phyloP scores from a whole-genome alignment of 805 yeast genomes.

The Cyberlindnera meyerae region DNA sequence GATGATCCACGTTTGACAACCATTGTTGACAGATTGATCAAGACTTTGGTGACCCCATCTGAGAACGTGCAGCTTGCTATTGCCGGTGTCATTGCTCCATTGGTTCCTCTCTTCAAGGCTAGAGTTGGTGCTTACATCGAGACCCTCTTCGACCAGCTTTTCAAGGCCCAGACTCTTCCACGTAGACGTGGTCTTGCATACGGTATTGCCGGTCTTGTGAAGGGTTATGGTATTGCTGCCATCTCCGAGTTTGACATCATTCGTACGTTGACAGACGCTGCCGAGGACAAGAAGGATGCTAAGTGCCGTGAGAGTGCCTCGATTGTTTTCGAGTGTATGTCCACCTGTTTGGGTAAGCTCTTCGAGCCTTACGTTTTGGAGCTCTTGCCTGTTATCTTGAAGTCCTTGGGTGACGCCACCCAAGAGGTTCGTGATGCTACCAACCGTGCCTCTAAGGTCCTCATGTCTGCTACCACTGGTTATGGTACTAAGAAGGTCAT shows the following conservation, averaged over 20 bases:
- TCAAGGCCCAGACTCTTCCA: constrained; percentile 41
- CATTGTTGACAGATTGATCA: constrained; percentile 64
- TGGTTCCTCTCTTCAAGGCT: constrained; percentile 54
- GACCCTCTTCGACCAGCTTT: constrained; percentile 52
- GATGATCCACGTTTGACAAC: constrained; percentile 60
- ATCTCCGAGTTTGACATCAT: constrained; percentile 73
- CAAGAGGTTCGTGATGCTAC: constrained; percentile 89
- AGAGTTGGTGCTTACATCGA: constrained; percentile 53
- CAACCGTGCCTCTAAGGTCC: constrained; percentile 74
- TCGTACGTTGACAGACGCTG: constrained; percentile 69
- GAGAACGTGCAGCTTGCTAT: constrained; percentile 88
- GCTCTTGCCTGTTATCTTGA: constrained; percentile 73
- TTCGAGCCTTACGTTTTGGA: constrained; percentile 96
- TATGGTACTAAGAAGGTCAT: constrained; percentile 88
- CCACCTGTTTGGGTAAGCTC: constrained; percentile 64
- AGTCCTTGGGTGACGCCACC: constrained; percentile 77
- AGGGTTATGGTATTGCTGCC: constrained; percentile 82
- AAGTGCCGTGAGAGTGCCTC: constrained; percentile 83
- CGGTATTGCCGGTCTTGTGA: constrained; percentile 90
- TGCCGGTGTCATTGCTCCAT: constrained; percentile 79
- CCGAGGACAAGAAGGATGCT: constrained; percentile 79
- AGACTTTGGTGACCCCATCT: constrained; percentile 79
- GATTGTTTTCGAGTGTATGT: constrained; percentile 77
- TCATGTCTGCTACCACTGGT: constrained; percentile 88
- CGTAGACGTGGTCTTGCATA: constrained; percentile 89